These are phyloP conservation scores for Dichotomopilus funicola DNA, from an alignment of 2,329 filamentous ascomycete genomes.

Conservation along the genomic window DNA sequence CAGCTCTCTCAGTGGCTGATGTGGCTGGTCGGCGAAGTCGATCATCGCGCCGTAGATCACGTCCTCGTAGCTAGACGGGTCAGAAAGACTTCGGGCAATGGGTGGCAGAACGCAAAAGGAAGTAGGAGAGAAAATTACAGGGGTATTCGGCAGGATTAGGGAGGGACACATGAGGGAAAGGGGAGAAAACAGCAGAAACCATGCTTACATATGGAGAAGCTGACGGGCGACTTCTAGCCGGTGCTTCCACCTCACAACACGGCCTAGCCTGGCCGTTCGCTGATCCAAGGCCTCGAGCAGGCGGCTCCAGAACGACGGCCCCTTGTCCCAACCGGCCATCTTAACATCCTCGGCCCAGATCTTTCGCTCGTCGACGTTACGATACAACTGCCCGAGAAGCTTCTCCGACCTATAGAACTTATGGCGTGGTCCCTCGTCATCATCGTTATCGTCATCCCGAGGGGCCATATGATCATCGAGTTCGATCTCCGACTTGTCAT, in stretches of 20 bases:
- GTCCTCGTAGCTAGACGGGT: conserved; percentile 40
- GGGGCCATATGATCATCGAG: conserved; percentile 29
- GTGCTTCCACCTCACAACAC: conserved; percentile 29
- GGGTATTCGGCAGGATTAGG: too few relatives aligned
- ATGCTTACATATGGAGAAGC: conserved; percentile 40
- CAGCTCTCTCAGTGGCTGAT: conserved; percentile 39
- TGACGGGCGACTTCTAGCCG: conserved; percentile 35
- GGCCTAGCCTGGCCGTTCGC: conserved; percentile 27
- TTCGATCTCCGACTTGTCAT: conserved; percentile 39
- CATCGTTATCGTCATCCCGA: conserved; percentile 34
- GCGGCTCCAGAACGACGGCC: conserved; percentile 37
- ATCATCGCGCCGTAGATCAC: conserved; percentile 36
- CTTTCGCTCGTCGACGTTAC: conserved; percentile 63
- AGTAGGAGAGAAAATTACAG: too few relatives aligned
- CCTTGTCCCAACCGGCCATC: conserved; percentile 22
- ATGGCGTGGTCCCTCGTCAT: conserved; percentile 39
- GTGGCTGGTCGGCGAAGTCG: conserved; percentile 41
- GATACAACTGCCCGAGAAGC: conserved; percentile 63
- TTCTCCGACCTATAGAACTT: conserved; percentile 63
- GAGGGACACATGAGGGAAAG: too few relatives aligned
- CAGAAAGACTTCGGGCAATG: neutral
- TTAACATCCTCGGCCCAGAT: conserved; percentile 52
- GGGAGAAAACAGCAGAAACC: too few relatives aligned
- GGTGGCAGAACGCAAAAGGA: too few relatives aligned
- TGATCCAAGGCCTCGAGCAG: conserved; percentile 29